Conservation (phyloP, 345 rosid species). For the Salix udensis region DNA sequence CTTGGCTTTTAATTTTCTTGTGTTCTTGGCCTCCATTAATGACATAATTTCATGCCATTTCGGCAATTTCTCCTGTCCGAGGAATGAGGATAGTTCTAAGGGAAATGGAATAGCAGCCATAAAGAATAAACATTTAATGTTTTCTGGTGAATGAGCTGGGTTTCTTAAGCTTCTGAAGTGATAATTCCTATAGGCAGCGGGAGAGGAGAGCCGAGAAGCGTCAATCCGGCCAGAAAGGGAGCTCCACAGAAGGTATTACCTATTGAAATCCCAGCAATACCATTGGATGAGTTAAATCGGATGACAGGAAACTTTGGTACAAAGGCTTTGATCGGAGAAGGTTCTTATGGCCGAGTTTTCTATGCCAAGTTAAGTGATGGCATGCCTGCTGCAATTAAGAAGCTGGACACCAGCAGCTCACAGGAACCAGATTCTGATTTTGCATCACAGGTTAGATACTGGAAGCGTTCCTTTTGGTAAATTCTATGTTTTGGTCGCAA, state of each 20-base stretch:
- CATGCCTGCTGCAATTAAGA: conserved; percentile 68
- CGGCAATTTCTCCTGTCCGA: neutral
- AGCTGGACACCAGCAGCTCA: conserved; percentile 71
- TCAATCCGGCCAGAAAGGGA: conserved; percentile 54
- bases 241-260: conserved; percentile 74
- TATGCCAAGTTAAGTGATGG: conserved; percentile 51
- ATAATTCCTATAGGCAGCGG: conserved; percentile 34
- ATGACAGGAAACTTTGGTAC: conserved; percentile 62
- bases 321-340: conserved; percentile 91
- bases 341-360: conserved; percentile 95
- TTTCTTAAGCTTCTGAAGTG: neutral
- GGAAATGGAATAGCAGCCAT: neutral
- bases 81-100: neutral
- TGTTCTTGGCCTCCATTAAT: neutral
- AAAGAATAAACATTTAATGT: neutral
- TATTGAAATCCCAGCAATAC: conserved; percentile 62
- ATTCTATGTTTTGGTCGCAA: neutral
- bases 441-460: conserved; percentile 59
- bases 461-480: neutral
- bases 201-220: conserved; percentile 70
- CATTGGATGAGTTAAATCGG: conserved; percentile 65
- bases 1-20: neutral
- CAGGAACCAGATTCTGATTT: conserved; percentile 83
- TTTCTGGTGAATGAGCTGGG: neutral
- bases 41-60: neutral